phyloP scores from a whole-genome alignment of 495 filamentous ascomycete genomes.

The Pseudoneurospora amorphoporcata region DNA sequence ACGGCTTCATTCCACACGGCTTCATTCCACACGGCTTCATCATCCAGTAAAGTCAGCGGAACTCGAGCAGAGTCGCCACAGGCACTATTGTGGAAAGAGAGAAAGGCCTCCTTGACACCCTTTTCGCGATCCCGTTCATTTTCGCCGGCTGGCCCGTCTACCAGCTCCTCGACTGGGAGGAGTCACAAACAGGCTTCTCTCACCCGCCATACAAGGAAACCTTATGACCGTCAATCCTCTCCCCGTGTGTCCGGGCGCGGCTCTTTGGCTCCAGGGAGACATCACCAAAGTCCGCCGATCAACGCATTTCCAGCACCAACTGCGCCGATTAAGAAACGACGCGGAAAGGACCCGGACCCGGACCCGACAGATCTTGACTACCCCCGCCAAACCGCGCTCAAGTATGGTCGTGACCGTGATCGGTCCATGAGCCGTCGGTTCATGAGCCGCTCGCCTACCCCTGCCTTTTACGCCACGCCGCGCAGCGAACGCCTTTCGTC shows the following conservation, averaged over 20 bases:
- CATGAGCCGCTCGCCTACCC: slow-evolving; percentile 23
- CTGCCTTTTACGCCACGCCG: slow-evolving; percentile 42
- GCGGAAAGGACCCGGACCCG: neutral
- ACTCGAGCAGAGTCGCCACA: slow-evolving; percentile 25
- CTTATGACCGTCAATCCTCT: slow-evolving; percentile 28
- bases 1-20: neutral
- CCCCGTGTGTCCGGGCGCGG: slow-evolving; percentile 22
- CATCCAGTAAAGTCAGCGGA: slow-evolving; percentile 13
- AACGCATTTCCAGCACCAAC: neutral
- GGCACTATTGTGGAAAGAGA: slow-evolving; percentile 23
- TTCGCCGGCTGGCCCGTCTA: slow-evolving; percentile 21
- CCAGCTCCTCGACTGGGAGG: slow-evolving; percentile 22
- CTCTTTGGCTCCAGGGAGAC: slow-evolving; percentile 9
- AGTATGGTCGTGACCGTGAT: neutral
- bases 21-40: neutral
- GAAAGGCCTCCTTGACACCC: slow-evolving; percentile 30
- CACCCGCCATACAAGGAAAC: slow-evolving; percentile 1
- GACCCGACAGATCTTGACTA: neutral
- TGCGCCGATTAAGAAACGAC: neutral
- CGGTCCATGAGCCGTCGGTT: slow-evolving; percentile 20
- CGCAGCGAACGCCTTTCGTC: slow-evolving; percentile 32
- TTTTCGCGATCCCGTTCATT: slow-evolving; percentile 38
- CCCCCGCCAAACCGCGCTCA: neutral
- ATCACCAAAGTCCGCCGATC: neutral
- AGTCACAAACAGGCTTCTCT: slow-evolving; percentile 31